Evolutionary conservation across 73 alveolate species (phyloP), one percentile per base, ranked within the genome.

Genomic region (Stentor roeselii): DNA sequence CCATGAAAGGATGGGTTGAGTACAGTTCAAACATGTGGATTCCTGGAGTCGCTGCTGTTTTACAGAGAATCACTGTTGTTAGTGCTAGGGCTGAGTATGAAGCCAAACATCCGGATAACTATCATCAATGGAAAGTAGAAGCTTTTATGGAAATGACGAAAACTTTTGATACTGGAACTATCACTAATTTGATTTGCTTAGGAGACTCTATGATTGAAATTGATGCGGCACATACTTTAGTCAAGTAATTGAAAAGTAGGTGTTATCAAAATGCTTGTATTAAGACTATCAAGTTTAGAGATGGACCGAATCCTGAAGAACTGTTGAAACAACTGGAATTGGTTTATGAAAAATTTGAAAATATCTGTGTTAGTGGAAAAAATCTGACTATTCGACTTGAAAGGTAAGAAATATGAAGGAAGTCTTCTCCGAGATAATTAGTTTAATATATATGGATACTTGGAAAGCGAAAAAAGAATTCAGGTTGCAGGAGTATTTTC

Each of bases 1-100:
- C 99, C 40, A 99, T 98, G 83, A 85, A 93, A 76, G 99, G 99
- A 58, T 98, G 99, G 99, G 99, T 98, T 42, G 98, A 98, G 84
- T 97, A 88, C 82, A 85, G 97, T 34, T 94, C 99, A 0, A 74
- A 93, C 36, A 86, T 87, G 85, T 96, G 89, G 84, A 91, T 95
- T 87, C 98, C 98, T 60, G 87, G 74, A 32, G 77, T 93, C 32
- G 59, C 2, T n/a, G 88, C 87, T 35, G 67, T 87, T 42, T 80
- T 95, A 59, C 88, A 76, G 15, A 93, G 94, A 86, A 84, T 93
- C 3, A 76, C 83, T 36, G 93, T 97, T 67, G 88, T 93, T 32
- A 91, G 98, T 3, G 99, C 99, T 35, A 93, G 99, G 84, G 91
- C 97, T 14, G 93, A 91, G 74, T 98, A 95, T 86, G 99, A 98